phyloP scores from a whole-genome alignment of 225 moss, liverwort and hornwort species.

The Physcomitrium patens region DNA sequence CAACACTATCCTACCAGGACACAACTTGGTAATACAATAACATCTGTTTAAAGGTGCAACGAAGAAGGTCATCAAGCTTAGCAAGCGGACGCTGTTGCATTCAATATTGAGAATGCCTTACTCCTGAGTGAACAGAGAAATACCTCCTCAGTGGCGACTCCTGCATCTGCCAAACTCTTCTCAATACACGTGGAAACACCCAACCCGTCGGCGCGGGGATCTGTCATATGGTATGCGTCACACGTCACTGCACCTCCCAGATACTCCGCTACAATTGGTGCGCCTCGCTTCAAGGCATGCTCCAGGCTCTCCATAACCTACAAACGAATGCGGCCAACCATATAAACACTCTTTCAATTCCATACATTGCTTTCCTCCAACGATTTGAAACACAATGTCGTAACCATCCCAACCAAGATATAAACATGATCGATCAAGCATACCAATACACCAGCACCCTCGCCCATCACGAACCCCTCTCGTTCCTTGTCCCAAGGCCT shows the following conservation, averaged over 20 bases:
- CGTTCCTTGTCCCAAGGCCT: constrained; percentile 92
- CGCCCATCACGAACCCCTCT: constrained; percentile 88
- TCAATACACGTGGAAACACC: constrained; percentile 52
- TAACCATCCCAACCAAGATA: not conserved
- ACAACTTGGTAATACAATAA: not conserved
- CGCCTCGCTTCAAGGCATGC: constrained; percentile 81
- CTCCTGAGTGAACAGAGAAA: not conserved
- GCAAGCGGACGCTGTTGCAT: too few species aligned
- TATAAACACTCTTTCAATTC: not conserved
- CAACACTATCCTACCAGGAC: not conserved
- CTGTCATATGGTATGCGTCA: constrained; percentile 92
- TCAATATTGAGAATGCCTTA: too few species aligned
- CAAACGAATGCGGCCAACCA: constrained; percentile 15
- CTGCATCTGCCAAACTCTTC: constrained; percentile 39
- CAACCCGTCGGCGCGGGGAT: constrained; percentile 81
- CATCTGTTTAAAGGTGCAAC: not conserved
- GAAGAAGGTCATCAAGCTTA: too few species aligned
- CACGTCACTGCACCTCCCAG: constrained; percentile 84
- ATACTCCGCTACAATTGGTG: constrained; percentile 76
- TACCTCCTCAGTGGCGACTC: constrained; percentile 44
- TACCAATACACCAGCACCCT: constrained; percentile 83
- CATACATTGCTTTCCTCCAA: not conserved
- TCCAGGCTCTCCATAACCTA: constrained; percentile 91
- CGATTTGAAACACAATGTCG: too few species aligned
- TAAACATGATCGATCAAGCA: not conserved